These are phyloP conservation scores for Arabidopsis thaliana DNA, from an alignment of 345 rosid genomes.

Conservation along the genomic window TAIR10.1 NC_003074.8:697001-697500, in stretches of 20 bases:
- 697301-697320: neutral
- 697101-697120: neutral
- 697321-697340: conserved; percentile 6
- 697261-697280: neutral
- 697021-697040: neutral
- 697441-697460: neutral
- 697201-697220: neutral
- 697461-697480: neutral
- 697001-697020: neutral
- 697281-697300: neutral
- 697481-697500: neutral
- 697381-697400: neutral
- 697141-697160: conserved; percentile 6
- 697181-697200: neutral
- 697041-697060: conserved; percentile 2
- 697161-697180: neutral
- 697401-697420: neutral
- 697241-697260: neutral
- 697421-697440: neutral
- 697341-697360: neutral
- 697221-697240: neutral
- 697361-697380: neutral
- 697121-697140: neutral
- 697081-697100: neutral
- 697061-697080: neutral